These are phyloP conservation scores for Pachyrhizus erosus DNA, from an alignment of 306 rosid genomes.

Conservation along the genomic window DNA sequence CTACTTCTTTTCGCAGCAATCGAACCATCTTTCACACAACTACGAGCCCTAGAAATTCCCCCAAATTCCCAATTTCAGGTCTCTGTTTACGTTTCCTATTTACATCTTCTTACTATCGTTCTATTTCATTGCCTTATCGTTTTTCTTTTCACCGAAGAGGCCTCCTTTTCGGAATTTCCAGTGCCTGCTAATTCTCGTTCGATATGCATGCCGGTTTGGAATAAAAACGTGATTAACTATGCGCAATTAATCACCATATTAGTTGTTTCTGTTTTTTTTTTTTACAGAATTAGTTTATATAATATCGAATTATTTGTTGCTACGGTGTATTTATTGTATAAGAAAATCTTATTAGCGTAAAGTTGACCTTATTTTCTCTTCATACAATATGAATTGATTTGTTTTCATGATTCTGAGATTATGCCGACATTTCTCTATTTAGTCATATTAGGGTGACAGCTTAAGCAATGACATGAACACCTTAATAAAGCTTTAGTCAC, in stretches of 20 bases:
- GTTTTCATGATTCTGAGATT: neutral
- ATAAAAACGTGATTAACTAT: neutral
- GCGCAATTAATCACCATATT: slow-evolving; percentile 19
- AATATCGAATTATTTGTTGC: slow-evolving; percentile 21
- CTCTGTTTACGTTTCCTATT: neutral
- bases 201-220: neutral
- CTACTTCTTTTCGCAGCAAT: slow-evolving; percentile 1
- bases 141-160: neutral
- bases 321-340: neutral
- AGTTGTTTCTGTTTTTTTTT: neutral
- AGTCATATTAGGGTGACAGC: neutral
- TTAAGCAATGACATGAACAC: neutral
- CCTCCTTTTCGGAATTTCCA: neutral
- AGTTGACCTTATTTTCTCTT: neutral
- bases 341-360: neutral
- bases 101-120: neutral
- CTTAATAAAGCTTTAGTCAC: neutral
- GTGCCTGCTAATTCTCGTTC: neutral
- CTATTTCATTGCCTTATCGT: neutral
- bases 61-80: slow-evolving; percentile 4
- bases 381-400: neutral
- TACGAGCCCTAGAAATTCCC: slow-evolving; percentile 10
- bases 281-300: neutral
- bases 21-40: neutral
- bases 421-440: neutral